Conservation (phyloP, 768 basidiomycete species). For the Cantharellus cinnabarinus region DNA sequence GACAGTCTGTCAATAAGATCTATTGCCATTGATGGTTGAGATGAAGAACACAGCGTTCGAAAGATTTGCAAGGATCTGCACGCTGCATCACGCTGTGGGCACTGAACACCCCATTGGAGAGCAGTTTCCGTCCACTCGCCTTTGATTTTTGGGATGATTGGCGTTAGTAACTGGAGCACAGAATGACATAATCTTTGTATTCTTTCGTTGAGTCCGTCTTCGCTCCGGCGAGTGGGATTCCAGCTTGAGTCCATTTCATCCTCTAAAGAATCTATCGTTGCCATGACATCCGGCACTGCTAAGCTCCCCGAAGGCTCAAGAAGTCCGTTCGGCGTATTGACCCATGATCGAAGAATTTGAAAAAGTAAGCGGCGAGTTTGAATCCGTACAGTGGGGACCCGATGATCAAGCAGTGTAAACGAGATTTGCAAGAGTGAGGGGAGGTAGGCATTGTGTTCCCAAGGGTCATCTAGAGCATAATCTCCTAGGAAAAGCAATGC, state of each 20-base stretch:
- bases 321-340: constrained; percentile 56
- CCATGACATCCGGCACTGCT: constrained; percentile 28
- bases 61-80: constrained; percentile 84
- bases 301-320: constrained; percentile 30
- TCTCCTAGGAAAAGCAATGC: constrained; percentile 73
- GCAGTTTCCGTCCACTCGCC: constrained; percentile 66
- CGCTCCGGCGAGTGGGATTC: constrained; percentile 9
- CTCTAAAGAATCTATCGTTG: constrained; percentile 34
- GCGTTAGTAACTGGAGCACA: constrained; percentile 45
- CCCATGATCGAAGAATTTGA: constrained; percentile 66
- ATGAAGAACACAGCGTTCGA: constrained; percentile 51
- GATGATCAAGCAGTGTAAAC: constrained; percentile 68
- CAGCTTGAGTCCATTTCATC: constrained; percentile 43
- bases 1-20: constrained; percentile 65
- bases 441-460: constrained; percentile 51
- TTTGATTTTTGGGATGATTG: constrained; percentile 45
- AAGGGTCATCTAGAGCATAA: constrained; percentile 50
- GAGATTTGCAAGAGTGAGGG: constrained; percentile 59
- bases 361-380: constrained; percentile 65
- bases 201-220: constrained; percentile 24
- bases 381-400: constrained; percentile 42
- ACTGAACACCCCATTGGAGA: constrained; percentile 67
- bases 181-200: constrained; percentile 48
- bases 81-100: constrained; percentile 67
- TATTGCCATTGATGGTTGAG: constrained; percentile 53